Evolutionary conservation across 345 rosid genomes (phyloP).

Genomic region (Eutrema yunnanense): DNA sequence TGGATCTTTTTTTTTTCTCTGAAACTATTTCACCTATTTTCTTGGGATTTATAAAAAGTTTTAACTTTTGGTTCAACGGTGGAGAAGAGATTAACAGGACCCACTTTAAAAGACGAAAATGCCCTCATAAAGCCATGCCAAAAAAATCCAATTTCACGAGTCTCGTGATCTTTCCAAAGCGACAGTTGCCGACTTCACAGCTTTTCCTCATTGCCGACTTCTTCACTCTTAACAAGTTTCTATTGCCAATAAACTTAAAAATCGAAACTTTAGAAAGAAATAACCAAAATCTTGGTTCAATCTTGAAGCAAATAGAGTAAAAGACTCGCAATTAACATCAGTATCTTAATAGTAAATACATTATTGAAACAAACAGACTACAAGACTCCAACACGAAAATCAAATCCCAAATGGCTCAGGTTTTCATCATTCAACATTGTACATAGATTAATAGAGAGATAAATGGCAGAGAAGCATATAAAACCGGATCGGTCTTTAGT

Average conservation of each 20-base stretch:
- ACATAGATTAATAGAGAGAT: not conserved
- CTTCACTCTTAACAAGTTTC: not conserved
- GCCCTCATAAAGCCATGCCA: constrained; percentile 9
- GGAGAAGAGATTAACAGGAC: constrained; percentile 21
- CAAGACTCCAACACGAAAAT: not conserved
- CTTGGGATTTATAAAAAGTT: constrained; percentile 14
- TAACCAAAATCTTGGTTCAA: constrained; percentile 33
- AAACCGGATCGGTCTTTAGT: not conserved
- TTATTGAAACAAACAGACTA: constrained; percentile 19
- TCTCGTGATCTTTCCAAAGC: not conserved
- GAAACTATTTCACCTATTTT: constrained; percentile 1
- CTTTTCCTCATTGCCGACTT: constrained; percentile 8
- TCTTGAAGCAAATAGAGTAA: not conserved
- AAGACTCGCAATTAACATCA: not conserved
- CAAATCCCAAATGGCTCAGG: not conserved
- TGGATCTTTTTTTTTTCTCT: not conserved
- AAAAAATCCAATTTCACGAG: constrained; percentile 6
- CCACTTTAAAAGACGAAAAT: constrained; percentile 10
- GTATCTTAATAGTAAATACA: constrained; percentile 6
- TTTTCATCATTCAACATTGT: constrained; percentile 6
- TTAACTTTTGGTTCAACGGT: constrained; percentile 14
- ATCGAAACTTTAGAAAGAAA: constrained; percentile 26
- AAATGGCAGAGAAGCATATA: not conserved
- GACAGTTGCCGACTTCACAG: constrained; percentile 18
- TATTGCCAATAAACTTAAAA: constrained; percentile 31